Evolutionary conservation across 1,284 basidiomycete species (phyloP).

Genomic region (Lignosus rhinocerotis): DNA sequence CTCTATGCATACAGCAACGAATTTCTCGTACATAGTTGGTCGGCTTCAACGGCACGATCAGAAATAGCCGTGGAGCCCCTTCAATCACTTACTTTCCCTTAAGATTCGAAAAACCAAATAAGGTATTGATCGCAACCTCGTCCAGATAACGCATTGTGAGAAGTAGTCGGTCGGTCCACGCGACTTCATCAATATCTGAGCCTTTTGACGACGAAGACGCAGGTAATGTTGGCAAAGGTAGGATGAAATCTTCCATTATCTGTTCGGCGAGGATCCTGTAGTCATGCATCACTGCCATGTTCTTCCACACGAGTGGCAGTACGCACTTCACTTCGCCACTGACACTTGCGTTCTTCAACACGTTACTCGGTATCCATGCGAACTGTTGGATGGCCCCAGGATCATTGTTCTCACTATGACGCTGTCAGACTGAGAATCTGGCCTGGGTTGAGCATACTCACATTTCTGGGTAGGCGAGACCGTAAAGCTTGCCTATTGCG

Average conservation of each 20-base stretch:
- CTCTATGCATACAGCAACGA: conserved; percentile 68
- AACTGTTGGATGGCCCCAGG: conserved; percentile 78
- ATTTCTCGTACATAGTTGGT: conserved; percentile 64
- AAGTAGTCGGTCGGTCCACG: conserved; percentile 86
- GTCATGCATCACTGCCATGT: neutral
- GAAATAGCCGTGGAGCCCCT: neutral
- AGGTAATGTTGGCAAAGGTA: conserved; percentile 71
- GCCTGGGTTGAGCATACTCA: conserved; percentile 40
- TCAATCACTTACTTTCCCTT: conserved; percentile 52
- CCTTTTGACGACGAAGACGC: conserved; percentile 50
- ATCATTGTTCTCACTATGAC: conserved; percentile 76
- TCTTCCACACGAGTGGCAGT: neutral
- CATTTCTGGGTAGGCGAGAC: conserved; percentile 88
- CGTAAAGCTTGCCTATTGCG: conserved; percentile 79
- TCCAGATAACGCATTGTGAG: conserved; percentile 75
- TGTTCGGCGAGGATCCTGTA: conserved; percentile 60
- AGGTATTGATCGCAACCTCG: conserved; percentile 52
- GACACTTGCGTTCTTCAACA: conserved; percentile 58
- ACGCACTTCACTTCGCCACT: conserved; percentile 61
- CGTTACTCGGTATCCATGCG: conserved; percentile 87
- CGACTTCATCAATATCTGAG: conserved; percentile 69
- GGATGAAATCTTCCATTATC: conserved; percentile 71
- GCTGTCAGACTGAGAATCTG: conserved; percentile 1
- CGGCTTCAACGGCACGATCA: conserved; percentile 42
- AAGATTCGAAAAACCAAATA: conserved; percentile 66